These are phyloP conservation scores for Colletotrichum somersetense DNA, from an alignment of 2,329 filamentous ascomycete genomes.

Conservation along the genomic window DNA sequence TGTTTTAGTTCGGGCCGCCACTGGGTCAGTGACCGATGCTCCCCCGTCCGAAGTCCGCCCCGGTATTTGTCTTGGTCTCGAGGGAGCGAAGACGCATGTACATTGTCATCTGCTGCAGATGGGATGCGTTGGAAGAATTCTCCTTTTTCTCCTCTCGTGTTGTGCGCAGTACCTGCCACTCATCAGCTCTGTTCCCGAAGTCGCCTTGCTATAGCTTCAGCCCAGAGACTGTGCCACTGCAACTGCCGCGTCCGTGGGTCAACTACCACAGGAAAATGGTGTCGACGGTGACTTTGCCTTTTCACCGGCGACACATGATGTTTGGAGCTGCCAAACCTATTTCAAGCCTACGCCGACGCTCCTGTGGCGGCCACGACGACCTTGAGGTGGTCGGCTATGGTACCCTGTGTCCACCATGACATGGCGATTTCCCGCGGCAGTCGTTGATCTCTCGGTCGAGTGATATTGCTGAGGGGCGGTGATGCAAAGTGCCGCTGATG, in stretches of 20 bases:
- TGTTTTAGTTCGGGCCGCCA: constrained; percentile 41
- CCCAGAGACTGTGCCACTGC: constrained; percentile 24
- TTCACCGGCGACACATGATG: constrained; percentile 25
- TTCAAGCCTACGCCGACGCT: constrained; percentile 24
- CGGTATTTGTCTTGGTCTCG: not conserved
- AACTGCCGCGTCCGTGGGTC: constrained; percentile 27
- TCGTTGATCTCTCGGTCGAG: not conserved
- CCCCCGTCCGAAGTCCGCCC: constrained; percentile 19
- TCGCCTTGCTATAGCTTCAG: constrained; percentile 26
- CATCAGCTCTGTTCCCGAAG: not conserved
- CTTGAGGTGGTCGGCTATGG: constrained; percentile 16
- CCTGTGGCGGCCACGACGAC: constrained; percentile 25
- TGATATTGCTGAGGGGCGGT: constrained; percentile 11
- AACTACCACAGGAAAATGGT: not conserved
- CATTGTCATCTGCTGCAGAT: constrained; percentile 22
- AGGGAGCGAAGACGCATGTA: constrained; percentile 5
- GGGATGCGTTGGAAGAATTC: constrained; percentile 9
- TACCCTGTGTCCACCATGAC: constrained; percentile 4
- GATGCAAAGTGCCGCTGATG: constrained; percentile 34
- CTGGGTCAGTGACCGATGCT: constrained; percentile 22
- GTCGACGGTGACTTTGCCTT: constrained; percentile 4
- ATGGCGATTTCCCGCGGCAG: not conserved
- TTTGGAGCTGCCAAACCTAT: constrained; percentile 13
- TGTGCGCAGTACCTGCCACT: not conserved
- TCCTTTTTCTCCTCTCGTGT: not conserved